Percentiles rank a stretch among this genome's conserved stretches.
These are phyloP conservation scores for Apiotrichum mycotoxinovorans DNA, from an alignment of 1,284 basidiomycete species.

Conservation along the genomic window DNA sequence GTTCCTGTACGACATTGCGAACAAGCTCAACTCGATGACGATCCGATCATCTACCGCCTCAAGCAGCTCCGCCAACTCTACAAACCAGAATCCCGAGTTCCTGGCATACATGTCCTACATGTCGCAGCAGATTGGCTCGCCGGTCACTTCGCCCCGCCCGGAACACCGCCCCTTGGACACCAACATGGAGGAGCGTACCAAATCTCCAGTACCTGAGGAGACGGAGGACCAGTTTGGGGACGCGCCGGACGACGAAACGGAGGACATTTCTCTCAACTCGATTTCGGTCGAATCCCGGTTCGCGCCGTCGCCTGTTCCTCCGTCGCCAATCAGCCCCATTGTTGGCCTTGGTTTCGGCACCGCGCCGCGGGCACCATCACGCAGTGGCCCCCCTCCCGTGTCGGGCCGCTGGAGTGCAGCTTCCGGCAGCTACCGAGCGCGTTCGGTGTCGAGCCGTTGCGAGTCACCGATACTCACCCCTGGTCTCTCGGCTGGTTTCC, in stretches of 20 bases:
- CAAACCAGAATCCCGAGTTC: conserved; percentile 36
- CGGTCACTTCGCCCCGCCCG: conserved; percentile 6
- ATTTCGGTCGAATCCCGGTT: conserved; percentile 27
- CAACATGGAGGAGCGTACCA: conserved; percentile 20
- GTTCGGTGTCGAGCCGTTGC: conserved; percentile 15
- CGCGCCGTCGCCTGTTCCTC: conserved; percentile 15
- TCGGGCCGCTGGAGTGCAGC: conserved; percentile 22
- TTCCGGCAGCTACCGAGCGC: conserved; percentile 14
- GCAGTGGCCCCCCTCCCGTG: conserved; percentile 17
- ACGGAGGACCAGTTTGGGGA: conserved; percentile 54
- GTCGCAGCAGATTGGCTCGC: conserved; percentile 16
- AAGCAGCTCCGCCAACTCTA: conserved; percentile 45
- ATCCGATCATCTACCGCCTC: conserved; percentile 50
- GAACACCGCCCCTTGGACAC: conserved; percentile 3
- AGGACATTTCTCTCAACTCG: conserved; percentile 33
- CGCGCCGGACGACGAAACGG: conserved; percentile 55
- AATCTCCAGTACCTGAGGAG: background rate
- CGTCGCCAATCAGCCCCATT: conserved; percentile 18
- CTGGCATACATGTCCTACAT: conserved; percentile 42
- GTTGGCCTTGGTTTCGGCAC: conserved; percentile 12
- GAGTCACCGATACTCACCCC: conserved; percentile 24
- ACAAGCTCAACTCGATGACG: conserved; percentile 57
- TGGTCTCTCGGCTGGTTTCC: conserved; percentile 21
- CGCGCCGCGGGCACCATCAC: conserved; percentile 14
- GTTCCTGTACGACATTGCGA: conserved; percentile 59